phyloP scores from a whole-genome alignment of 768 basidiomycete species.

The Mycena alexandri region DNA sequence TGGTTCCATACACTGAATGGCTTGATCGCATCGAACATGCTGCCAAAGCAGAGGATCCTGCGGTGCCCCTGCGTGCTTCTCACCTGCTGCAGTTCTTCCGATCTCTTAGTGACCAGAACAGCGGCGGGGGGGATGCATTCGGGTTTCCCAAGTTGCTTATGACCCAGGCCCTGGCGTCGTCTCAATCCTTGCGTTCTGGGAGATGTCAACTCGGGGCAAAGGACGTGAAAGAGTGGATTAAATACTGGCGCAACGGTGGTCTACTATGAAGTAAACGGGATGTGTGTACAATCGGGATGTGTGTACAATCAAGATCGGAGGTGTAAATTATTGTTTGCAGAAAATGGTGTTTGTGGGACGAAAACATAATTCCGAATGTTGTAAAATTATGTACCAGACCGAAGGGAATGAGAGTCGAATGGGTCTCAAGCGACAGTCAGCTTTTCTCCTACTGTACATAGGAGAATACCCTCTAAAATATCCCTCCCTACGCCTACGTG shows the following conservation, averaged over 20 bases:
- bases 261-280: no score
- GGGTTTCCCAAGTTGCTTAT: conserved; percentile 26
- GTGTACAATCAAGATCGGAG: no score
- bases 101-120: not conserved
- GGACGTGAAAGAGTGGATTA: conserved; percentile 34
- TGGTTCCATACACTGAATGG: conserved; percentile 45
- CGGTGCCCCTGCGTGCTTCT: not conserved
- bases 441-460: no score
- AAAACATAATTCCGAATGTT: no score
- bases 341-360: no score
- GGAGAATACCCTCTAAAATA: no score
- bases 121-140: conserved; percentile 3
- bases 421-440: no score
- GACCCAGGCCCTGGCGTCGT: not conserved
- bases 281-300: no score
- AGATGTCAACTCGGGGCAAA: not conserved
- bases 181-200: conserved; percentile 1
- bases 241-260: conserved; percentile 29
- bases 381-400: no score
- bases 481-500: no score
- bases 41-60: not conserved
- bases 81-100: conserved; percentile 17
- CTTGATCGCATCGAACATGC: conserved; percentile 26
- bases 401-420: no score
- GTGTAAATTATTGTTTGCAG: no score